Base-by-base conservation (phyloP, 2,329 filamentous ascomycete species). In the Fusarium ramigenum region DNA sequence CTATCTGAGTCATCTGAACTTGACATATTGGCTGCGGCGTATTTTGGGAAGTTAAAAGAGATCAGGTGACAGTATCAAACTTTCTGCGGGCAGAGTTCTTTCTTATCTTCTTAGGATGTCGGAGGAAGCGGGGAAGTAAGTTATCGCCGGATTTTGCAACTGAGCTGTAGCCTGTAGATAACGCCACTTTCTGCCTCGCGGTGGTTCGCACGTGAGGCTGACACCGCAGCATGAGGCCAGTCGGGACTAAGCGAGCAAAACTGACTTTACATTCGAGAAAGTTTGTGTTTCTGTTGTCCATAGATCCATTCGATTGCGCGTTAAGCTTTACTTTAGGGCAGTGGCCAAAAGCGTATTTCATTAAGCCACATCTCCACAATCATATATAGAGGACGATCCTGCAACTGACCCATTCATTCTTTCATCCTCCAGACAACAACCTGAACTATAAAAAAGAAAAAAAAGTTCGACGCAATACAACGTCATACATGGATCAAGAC, bases 61-160 rank as follows among this genome's bases (percentile, higher is more conserved):
- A 47, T 16, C 3, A 10, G 19, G 44, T 6, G 12, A 47, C 16
- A 12, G 12, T 5, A 1, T 30, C 2, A 15, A 4, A 6, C 2
- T 21, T 19, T 47, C 12, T 34, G 11, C 2, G 3, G 15, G 8
- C 5, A 19, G n/a, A 34, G 7, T 34, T 34, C n/a, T 15, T 23
- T 34, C 2, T 11, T 0, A 18, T 19, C n/a, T 23, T 50, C 0
- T 12, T 9, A n/a, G 14, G 2, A 14, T 15, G 2, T 19, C 8
- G 23, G 3, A 23, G 6, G 2, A 34, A 34, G 47, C 16, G 30
- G 47, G 28, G 30, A 34, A 50, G n/a, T 14, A 14, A 28, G 14
- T 28, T 28, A 11, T 28, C 19, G 9, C 28, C 14, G 9, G 9
- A 49, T 0, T 2, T 49, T 49, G 7, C 2, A 11, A 12, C 23